These are phyloP conservation scores for Trichoderma semiorbis DNA, from an alignment of 2,329 filamentous ascomycete species.

Conservation along the genomic window DNA sequence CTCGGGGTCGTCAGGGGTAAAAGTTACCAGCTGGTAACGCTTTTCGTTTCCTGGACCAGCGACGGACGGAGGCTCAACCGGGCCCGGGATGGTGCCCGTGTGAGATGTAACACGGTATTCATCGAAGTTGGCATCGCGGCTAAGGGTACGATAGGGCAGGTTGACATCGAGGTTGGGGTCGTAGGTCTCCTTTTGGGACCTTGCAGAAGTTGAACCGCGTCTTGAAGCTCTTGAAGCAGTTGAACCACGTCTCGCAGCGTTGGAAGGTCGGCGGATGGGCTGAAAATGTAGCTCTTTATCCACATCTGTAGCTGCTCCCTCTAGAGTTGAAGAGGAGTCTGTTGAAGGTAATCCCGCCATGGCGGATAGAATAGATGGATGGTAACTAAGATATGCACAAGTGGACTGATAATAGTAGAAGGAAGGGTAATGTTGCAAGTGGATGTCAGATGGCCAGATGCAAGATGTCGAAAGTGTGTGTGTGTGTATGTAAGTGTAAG, in stretches of 20 bases:
- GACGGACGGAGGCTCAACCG: slow-evolving; percentile 27
- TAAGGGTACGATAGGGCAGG: slow-evolving; percentile 64
- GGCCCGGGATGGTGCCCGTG: slow-evolving; percentile 57
- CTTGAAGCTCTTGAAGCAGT: neutral
- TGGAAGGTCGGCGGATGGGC: neutral
- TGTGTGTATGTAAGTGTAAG: neutral
- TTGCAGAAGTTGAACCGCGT: neutral
- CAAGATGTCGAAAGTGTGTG: neutral
- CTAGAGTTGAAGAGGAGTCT: neutral
- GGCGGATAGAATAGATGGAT: neutral
- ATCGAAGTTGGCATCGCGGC: slow-evolving; percentile 55
- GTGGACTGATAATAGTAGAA: neutral
- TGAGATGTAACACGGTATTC: slow-evolving; percentile 65
- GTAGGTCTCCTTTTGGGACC: slow-evolving; percentile 32
- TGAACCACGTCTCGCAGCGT: neutral
- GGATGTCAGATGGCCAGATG: neutral
- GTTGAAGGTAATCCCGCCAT: neutral
- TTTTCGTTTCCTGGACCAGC: slow-evolving; percentile 24
- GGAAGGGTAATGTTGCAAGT: neutral
- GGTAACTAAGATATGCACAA: neutral
- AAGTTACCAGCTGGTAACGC: slow-evolving; percentile 56
- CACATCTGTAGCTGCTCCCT: neutral
- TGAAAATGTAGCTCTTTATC: neutral
- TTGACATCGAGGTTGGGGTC: slow-evolving; percentile 48
- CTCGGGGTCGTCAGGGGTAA: slow-evolving; percentile 65